Conservation (phyloP, 2,329 filamentous ascomycete species). For the Neonectria punicea region DNA sequence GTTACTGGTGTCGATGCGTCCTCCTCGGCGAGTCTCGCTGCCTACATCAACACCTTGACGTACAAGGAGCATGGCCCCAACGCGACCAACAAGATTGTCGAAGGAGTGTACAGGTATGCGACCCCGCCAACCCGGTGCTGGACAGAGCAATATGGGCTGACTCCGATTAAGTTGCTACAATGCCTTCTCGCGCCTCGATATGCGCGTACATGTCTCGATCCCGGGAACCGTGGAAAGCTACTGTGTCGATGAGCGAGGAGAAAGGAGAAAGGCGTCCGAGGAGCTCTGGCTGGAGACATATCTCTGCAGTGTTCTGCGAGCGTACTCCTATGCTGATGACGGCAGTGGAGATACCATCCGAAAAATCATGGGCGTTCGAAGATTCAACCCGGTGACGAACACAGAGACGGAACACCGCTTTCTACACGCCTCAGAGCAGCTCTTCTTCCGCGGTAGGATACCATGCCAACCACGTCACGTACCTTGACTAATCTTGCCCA, state of each 20-base stretch:
- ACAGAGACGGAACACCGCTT: slow-evolving; percentile 99
- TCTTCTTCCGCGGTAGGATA: slow-evolving; percentile 87
- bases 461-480: neutral
- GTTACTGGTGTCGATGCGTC: slow-evolving; percentile 97
- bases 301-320: slow-evolving; percentile 90
- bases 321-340: slow-evolving; percentile 96
- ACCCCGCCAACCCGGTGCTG: neutral
- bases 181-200: slow-evolving; percentile 96
- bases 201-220: slow-evolving; percentile 98
- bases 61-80: slow-evolving; percentile 85
- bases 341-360: slow-evolving; percentile 94
- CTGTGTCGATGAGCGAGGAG: slow-evolving; percentile 95
- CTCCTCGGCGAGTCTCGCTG: slow-evolving; percentile 94
- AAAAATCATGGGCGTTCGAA: slow-evolving; percentile 95
- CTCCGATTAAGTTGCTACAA: slow-evolving; percentile 80
- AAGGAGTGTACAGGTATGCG: slow-evolving; percentile 89
- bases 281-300: slow-evolving; percentile 98
- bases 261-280: slow-evolving; percentile 92
- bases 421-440: slow-evolving; percentile 88
- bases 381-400: slow-evolving; percentile 97
- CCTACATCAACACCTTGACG: slow-evolving; percentile 97
- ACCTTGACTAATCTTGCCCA: slow-evolving; percentile 49
- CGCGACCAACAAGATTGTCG: slow-evolving; percentile 82
- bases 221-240: slow-evolving; percentile 97
- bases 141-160: slow-evolving; percentile 46